Percentiles rank a stretch among this genome's conserved stretches.
Conservation (phyloP, 768 basidiomycete species). For the Suillus luteus region DNA sequence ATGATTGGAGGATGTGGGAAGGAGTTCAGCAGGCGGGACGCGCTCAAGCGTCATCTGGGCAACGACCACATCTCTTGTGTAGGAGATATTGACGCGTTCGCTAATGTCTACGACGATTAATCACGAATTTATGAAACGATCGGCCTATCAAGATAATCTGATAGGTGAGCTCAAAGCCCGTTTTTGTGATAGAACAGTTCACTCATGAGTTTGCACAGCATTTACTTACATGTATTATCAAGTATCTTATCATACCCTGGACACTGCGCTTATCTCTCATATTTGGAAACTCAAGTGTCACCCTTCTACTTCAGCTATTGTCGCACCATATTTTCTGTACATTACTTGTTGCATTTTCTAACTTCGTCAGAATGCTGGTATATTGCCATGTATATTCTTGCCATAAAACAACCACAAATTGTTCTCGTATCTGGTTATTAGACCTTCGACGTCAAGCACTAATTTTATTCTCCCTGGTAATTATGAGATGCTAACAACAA, state of each 20-base stretch:
- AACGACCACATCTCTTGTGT: conserved; percentile 37
- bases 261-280: neutral
- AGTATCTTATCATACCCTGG: conserved; percentile 3
- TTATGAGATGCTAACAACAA: neutral
- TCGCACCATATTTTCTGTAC: neutral
- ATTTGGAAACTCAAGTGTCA: neutral
- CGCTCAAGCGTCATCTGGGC: conserved; percentile 42
- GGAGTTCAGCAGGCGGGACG: conserved; percentile 41
- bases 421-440: neutral
- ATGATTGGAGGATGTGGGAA: conserved; percentile 42
- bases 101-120: conserved; percentile 28
- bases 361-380: neutral
- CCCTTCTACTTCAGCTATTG: neutral
- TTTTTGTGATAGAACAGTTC: neutral
- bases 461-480: neutral
- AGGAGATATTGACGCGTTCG: conserved; percentile 34
- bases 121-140: neutral
- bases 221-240: neutral
- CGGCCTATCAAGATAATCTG: neutral
- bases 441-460: neutral
- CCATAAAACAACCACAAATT: neutral
- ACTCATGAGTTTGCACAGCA: conserved; percentile 1
- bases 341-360: neutral
- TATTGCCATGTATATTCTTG: neutral
- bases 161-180: neutral